These are phyloP conservation scores for Fraxinus cuspidata DNA, from an alignment of 257 asterid species.

Conservation along the genomic window DNA sequence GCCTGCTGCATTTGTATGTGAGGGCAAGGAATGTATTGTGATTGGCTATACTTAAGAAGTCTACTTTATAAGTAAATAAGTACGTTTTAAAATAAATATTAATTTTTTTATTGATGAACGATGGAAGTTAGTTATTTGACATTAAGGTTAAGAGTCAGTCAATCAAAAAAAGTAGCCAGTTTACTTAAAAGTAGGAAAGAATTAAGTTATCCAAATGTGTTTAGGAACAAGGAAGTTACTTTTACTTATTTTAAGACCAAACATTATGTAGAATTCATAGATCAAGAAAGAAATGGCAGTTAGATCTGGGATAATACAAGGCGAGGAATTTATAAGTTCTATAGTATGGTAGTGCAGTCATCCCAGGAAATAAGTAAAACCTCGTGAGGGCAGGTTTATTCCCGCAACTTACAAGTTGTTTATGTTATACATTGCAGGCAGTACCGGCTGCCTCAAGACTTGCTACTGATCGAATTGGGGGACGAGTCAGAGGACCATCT, in stretches of 20 bases:
- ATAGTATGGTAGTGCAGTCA: neutral
- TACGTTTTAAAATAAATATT: neutral
- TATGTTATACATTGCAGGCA: slow-evolving; percentile 48
- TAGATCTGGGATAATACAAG: neutral
- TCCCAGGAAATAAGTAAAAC: neutral
- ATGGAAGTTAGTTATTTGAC: neutral
- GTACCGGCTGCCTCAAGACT: slow-evolving; percentile 67
- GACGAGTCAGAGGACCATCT: slow-evolving; percentile 85
- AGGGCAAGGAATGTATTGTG: neutral
- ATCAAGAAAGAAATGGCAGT: neutral
- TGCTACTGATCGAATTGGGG: slow-evolving; percentile 62
- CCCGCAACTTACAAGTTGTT: neutral
- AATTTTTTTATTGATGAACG: no score
- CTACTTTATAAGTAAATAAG: neutral
- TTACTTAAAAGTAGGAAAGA: neutral
- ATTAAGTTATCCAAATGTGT: neutral
- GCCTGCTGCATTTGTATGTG: neutral
- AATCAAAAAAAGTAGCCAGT: no score
- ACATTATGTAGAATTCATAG: neutral
- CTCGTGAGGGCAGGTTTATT: neutral
- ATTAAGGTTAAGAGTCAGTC: neutral
- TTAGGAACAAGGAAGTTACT: neutral
- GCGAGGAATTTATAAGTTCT: neutral
- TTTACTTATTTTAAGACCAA: neutral
- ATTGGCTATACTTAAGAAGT: neutral